Evolutionary conservation across 2,329 filamentous ascomycete species (phyloP), one percentile per base, ranked within the genome.

Genomic region (Venturia pyrina): DNA sequence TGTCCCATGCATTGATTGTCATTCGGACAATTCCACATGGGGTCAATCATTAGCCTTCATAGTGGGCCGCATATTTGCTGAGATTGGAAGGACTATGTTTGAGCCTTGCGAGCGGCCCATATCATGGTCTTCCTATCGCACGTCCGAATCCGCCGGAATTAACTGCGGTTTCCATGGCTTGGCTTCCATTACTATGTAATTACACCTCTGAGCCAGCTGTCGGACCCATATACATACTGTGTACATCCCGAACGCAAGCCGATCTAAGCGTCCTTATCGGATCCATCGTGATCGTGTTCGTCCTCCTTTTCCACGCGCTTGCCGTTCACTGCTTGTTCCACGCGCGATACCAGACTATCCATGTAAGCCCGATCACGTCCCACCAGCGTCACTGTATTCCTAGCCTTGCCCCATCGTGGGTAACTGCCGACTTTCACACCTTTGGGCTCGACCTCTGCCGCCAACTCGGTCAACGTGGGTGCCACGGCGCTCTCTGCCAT

Each of bases 361-460:
- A 98, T 83, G 70, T 85, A 93, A 32, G 84, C 87, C 70, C 83
- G 81, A 73, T 97, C 89, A 69, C 86, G 87, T 19, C 82, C 86
- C 19, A 97, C 93, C 64, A 99, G 80, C 13, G 93, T 97, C 61
- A 98, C 91, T 0, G 92, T 95, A 76, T 98, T 98, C 69, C 83
- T 83, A 72, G 86, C 86, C 81, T 91, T 93, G 5, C 89, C 91
- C 92, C 93, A 97, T 65, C 91, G 82, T 44, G 95, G 95, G 77
- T 99, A 98, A 76, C 91, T 96, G 60, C 95, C 95, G 19, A 98
- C 91, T 79, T 98, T 98, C 72, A 98, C 84, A 3, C 91, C 92
- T 72, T 84, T 86, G 0, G 86, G 79, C 74, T 87, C 88, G 28
- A 93, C 89, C 75, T 85, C 85, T 37, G 80, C 83, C 5, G 93